Percentiles rank a stretch among this genome's conserved stretches.
Evolutionary conservation across 352 stramenopile species (phyloP).

Genomic region (Thalassiosira mediterranea): DNA sequence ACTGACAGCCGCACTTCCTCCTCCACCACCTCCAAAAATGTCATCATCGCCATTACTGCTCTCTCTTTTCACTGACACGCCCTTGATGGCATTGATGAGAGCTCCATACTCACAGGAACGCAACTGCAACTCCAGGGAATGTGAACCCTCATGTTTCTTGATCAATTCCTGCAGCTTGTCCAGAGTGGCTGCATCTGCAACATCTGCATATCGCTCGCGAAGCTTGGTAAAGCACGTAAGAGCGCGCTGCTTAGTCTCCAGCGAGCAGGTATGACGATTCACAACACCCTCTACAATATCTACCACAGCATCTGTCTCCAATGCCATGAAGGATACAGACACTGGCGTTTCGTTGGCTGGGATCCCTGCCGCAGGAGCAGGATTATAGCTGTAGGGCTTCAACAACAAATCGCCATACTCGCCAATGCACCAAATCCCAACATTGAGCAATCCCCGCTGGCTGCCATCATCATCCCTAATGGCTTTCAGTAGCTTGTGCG

Average conservation of each 20-base stretch:
- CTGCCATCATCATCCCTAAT: slow-evolving; percentile 92
- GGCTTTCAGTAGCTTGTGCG: slow-evolving; percentile 96
- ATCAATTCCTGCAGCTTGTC: slow-evolving; percentile 86
- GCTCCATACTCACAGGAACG: slow-evolving; percentile 94
- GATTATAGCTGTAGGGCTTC: slow-evolving; percentile 71
- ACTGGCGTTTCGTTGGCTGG: slow-evolving; percentile 30
- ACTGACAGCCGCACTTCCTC: slow-evolving; percentile 50
- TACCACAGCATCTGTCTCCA: slow-evolving; percentile 67
- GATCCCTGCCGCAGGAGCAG: slow-evolving; percentile 2
- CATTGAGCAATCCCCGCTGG: slow-evolving; percentile 94
- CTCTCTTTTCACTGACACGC: slow-evolving; percentile 52
- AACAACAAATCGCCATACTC: slow-evolving; percentile 95
- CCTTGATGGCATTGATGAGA: slow-evolving; percentile 84
- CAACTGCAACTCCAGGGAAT: slow-evolving; percentile 95
- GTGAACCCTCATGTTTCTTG: slow-evolving; percentile 89
- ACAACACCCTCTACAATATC: slow-evolving; percentile 66
- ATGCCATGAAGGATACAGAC: slow-evolving; percentile 67
- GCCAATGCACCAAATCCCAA: slow-evolving; percentile 97
- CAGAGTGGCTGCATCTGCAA: slow-evolving; percentile 84
- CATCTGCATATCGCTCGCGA: slow-evolving; percentile 88
- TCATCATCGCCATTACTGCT: slow-evolving; percentile 45
- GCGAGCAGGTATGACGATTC: slow-evolving; percentile 66
- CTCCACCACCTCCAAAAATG: slow-evolving; percentile 66
- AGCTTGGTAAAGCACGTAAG: slow-evolving; percentile 92
- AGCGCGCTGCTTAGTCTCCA: slow-evolving; percentile 69